phyloP scores from a whole-genome alignment of 257 asterid species.

The Nyctanthes arbortristis region DNA sequence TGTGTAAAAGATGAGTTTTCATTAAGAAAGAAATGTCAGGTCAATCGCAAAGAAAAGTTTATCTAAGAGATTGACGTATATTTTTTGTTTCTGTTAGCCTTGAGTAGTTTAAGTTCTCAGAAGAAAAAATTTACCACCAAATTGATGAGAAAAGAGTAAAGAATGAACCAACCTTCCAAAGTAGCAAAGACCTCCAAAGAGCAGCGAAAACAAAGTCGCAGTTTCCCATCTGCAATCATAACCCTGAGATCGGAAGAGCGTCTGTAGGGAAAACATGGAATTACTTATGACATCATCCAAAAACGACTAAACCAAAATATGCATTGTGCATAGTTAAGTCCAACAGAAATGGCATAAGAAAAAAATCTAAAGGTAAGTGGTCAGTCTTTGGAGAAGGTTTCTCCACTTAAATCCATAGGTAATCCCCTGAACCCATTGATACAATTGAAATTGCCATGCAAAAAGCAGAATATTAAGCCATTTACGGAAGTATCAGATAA shows the following conservation, averaged over 20 bases:
- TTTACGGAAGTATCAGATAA: too few species aligned
- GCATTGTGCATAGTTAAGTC: background rate
- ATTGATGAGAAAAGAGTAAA: background rate
- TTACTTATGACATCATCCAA: conserved; percentile 35
- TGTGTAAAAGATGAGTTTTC: background rate
- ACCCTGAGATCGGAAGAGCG: too few species aligned
- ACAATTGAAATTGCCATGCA: too few species aligned
- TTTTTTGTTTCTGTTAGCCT: background rate
- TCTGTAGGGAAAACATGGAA: conserved; percentile 48
- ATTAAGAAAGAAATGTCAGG: background rate
- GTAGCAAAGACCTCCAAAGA: conserved; percentile 87
- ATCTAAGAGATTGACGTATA: background rate
- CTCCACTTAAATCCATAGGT: too few species aligned
- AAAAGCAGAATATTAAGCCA: too few species aligned
- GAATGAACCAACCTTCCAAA: conserved; percentile 63
- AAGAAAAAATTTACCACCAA: background rate
- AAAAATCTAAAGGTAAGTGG: background rate
- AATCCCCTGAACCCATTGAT: too few species aligned
- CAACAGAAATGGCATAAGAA: background rate
- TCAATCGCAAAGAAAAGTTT: background rate
- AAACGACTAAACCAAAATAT: conserved; percentile 9
- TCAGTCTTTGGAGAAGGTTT: background rate
- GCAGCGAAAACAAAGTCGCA: conserved; percentile 73
- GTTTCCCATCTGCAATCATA: conserved; percentile 97
- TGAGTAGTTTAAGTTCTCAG: conserved; percentile 1